Base-by-base conservation (phyloP, 2,329 filamentous ascomycete species). In the Epichloe sylvatica region DNA sequence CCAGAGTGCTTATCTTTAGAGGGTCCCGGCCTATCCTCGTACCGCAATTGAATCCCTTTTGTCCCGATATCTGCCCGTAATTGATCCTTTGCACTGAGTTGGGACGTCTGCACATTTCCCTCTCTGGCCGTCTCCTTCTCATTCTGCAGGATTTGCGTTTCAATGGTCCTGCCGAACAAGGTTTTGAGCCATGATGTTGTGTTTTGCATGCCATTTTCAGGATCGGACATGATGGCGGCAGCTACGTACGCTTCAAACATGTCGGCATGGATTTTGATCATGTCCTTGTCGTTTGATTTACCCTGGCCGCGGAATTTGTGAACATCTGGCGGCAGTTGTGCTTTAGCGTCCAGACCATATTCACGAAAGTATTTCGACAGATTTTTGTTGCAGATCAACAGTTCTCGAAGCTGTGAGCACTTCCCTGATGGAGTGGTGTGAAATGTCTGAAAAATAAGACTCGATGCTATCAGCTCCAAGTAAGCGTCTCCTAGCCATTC, bases 401-500 rank as follows among this genome's bases (percentile, higher is more conserved):
- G 67, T 64, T 96, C 89, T 46, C 91, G 81, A 17, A 92, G 69
- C 55, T 89, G 84, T 9, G 84, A 82, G 58, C 81, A 80, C 52
- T 80, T 76, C 3, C 89, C 89, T 0, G 84, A 74, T 0, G 78
- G 62, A 9, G 87, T 70, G 12, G 74, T 67, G 1, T 75, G 73
- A 59, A 90, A 92, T 8, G 79, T 85, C 51, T 80, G 71, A 64
- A 80, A 86, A 52, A 97, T 84, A 47, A 94, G 73, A 17, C 80
- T 76, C 0, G 85, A 82, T 5, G 89, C 79, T 44, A 89, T 80
- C 47, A 89, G 68, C 60, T 94, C 85, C 47, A 94, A 71, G 58
- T 91, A 91, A 19, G 86, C 84, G 62, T 97, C 91, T 6, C 91
- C 91, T 7, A 95, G 73, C 69, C 91, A 89, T 65, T 97, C 91